Percentiles rank a stretch among this genome's conserved stretches.
Evolutionary conservation across 768 basidiomycete species (phyloP).

Genomic region (Suillus bovinus): DNA sequence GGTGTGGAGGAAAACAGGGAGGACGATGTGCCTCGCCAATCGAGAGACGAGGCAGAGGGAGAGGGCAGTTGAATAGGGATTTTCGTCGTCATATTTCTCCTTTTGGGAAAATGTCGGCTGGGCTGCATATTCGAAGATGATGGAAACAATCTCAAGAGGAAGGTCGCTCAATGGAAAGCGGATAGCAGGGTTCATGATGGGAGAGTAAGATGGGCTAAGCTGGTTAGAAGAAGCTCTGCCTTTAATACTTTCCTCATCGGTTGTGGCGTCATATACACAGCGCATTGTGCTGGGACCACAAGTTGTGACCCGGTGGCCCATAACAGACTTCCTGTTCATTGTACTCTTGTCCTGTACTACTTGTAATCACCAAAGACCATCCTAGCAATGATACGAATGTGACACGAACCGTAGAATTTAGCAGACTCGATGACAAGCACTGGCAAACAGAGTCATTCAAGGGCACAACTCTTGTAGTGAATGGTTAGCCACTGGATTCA

Average conservation of each 20-base stretch:
- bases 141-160: slow-evolving; percentile 36
- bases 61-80: slow-evolving; percentile 25
- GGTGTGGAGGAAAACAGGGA: slow-evolving; percentile 43
- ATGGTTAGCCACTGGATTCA: background rate
- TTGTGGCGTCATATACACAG: background rate
- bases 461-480: background rate
- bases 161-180: slow-evolving; percentile 24
- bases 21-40: slow-evolving; percentile 30
- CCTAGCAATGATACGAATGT: background rate
- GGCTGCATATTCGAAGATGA: slow-evolving; percentile 34
- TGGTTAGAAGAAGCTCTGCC: background rate
- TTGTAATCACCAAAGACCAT: background rate
- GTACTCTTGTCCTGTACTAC: background rate
- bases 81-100: background rate
- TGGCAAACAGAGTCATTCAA: background rate
- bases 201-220: background rate
- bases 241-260: background rate
- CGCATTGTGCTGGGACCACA: background rate
- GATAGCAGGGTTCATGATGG: background rate
- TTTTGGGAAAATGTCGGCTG: slow-evolving; percentile 16
- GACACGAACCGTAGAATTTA: background rate
- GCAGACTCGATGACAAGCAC: background rate
- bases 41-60: slow-evolving; percentile 37
- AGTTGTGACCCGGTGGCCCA: background rate
- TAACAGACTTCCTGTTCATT: background rate